Percentiles rank a stretch among this genome's conserved stretches.
Evolutionary conservation across 768 basidiomycete genomes (phyloP).

Genomic region (Flagelloscypha sp.): DNA sequence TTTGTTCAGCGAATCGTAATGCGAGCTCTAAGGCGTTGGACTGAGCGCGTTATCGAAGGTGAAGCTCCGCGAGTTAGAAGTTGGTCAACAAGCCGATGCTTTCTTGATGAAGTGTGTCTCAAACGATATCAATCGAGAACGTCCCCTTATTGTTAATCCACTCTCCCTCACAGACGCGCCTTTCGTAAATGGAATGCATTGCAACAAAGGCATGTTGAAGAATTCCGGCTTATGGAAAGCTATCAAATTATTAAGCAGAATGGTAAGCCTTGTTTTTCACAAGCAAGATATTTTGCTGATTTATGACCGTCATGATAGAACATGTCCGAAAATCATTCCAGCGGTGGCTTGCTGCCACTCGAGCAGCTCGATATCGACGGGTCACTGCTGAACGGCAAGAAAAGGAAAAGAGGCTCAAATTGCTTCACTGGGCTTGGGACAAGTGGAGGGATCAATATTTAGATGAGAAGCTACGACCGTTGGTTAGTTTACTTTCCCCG

Average conservation of each 20-base stretch:
- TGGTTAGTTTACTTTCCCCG: slow-evolving; percentile 33
- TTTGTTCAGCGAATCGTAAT: slow-evolving; percentile 41
- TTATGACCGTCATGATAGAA: slow-evolving; percentile 37
- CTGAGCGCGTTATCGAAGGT: slow-evolving; percentile 63
- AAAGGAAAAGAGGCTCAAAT: slow-evolving; percentile 46
- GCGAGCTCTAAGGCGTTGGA: slow-evolving; percentile 52
- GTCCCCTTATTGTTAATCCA: slow-evolving; percentile 10
- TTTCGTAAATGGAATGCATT: slow-evolving; percentile 65
- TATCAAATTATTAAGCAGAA: slow-evolving; percentile 74
- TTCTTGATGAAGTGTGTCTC: slow-evolving; percentile 28
- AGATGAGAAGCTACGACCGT: slow-evolving; percentile 54
- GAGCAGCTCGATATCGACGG: slow-evolving; percentile 54
- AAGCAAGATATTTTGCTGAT: slow-evolving; percentile 1
- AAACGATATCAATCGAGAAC: not conserved
- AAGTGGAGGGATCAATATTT: slow-evolving; percentile 70
- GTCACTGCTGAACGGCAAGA: slow-evolving; percentile 51
- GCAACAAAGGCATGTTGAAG: slow-evolving; percentile 57
- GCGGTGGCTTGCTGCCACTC: slow-evolving; percentile 58
- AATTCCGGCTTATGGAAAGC: slow-evolving; percentile 74
- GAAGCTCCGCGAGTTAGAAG: slow-evolving; percentile 66
- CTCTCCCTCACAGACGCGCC: slow-evolving; percentile 30
- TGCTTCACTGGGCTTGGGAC: slow-evolving; percentile 59
- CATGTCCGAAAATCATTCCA: slow-evolving; percentile 57
- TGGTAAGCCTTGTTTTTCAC: slow-evolving; percentile 33
- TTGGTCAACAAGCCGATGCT: slow-evolving; percentile 37